Conservation (phyloP, 495 filamentous ascomycete genomes). For the Penicillium longicatenatum region DNA sequence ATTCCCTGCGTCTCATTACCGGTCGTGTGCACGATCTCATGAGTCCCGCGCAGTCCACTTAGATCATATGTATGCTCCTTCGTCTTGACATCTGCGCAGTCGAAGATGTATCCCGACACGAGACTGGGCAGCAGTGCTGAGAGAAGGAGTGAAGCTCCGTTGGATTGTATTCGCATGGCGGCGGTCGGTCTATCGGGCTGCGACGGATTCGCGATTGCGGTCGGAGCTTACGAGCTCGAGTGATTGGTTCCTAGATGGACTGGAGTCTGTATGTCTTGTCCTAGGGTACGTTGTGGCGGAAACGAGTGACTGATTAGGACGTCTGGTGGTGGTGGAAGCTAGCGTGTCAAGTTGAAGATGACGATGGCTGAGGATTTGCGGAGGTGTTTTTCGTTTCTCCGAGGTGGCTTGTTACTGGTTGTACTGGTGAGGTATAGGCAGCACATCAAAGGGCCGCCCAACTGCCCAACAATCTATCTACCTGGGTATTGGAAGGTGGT, state of each 20-base stretch:
- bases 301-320: constrained; percentile 9
- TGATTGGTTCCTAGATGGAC: not conserved
- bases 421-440: not conserved
- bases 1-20: constrained; percentile 45
- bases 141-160: constrained; percentile 46
- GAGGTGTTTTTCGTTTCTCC: constrained; percentile 35
- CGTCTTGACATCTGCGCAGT: constrained; percentile 63
- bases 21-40: constrained; percentile 61
- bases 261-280: not conserved
- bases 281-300: not conserved
- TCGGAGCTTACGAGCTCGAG: constrained; percentile 3
- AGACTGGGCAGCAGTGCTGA: constrained; percentile 46
- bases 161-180: constrained; percentile 46
- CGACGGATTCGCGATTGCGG: constrained; percentile 1
- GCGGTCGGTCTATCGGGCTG: not conserved
- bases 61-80: constrained; percentile 67
- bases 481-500: not conserved
- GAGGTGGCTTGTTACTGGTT: constrained; percentile 14
- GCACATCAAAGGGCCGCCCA: not conserved
- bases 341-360: constrained; percentile 12
- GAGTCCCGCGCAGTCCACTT: constrained; percentile 66
- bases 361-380: constrained; percentile 24
- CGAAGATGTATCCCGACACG: constrained; percentile 49
- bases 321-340: not conserved
- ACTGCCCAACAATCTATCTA: not conserved